These are phyloP conservation scores for Protoeuglena noctilucae DNA, from an alignment of 139 green algal species.

Conservation along the genomic window DNA sequence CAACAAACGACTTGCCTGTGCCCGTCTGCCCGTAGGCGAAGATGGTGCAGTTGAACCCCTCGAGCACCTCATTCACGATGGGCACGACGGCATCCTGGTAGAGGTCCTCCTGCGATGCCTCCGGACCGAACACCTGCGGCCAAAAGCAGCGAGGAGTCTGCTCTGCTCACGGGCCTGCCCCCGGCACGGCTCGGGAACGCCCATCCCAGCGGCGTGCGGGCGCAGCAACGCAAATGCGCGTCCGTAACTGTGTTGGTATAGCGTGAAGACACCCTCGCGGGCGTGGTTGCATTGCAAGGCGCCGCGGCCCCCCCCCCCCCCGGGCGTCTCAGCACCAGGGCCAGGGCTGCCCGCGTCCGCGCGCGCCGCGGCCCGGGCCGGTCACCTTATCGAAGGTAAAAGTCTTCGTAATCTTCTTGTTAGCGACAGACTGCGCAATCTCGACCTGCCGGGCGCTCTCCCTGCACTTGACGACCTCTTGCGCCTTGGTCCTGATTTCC, in stretches of 20 bases:
- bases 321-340: not conserved
- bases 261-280: no score
- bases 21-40: constrained; percentile 88
- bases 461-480: constrained; percentile 64
- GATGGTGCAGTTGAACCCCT: constrained; percentile 82
- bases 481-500: constrained; percentile 40
- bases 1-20: no score
- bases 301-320: no score
- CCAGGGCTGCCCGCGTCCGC: not conserved
- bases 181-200: no score
- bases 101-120: constrained; percentile 66
- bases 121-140: constrained; percentile 63
- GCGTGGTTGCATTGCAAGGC: not conserved
- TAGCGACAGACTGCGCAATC: constrained; percentile 52
- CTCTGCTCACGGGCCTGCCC: not conserved
- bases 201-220: no score
- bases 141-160: not conserved
- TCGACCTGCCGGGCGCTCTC: constrained; percentile 61
- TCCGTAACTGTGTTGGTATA: no score
- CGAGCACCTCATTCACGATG: constrained; percentile 89
- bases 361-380: not conserved
- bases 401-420: constrained; percentile 57
- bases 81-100: constrained; percentile 67
- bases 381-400: constrained; percentile 88
- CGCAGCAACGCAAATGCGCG: no score